A percentile compares a stretch with the other conserved stretches of the same genome.
Evolutionary conservation across 768 basidiomycete species (phyloP).

Genomic region (Suillus ampliporus): DNA sequence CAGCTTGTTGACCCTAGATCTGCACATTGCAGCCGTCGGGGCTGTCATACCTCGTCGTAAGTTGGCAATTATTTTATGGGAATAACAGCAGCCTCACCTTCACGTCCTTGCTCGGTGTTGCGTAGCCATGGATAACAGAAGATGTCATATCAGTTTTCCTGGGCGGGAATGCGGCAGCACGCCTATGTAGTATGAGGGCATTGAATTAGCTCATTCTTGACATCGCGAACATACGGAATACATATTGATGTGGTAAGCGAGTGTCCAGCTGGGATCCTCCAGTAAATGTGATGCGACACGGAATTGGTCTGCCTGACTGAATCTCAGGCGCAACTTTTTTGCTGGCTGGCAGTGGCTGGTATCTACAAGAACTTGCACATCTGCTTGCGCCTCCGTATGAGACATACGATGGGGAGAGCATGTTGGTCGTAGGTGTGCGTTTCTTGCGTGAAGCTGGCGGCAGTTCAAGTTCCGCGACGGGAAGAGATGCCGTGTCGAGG

Average conservation of each 20-base stretch:
- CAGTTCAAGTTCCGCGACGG: too few relatives aligned
- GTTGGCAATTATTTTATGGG: neutral
- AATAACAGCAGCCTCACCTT: neutral
- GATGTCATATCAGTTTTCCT: neutral
- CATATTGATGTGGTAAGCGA: neutral
- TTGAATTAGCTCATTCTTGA: neutral
- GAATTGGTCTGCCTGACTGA: neutral
- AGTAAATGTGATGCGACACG: neutral
- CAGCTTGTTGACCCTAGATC: neutral
- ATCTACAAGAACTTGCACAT: neutral
- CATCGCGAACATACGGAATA: neutral
- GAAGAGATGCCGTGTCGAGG: too few relatives aligned
- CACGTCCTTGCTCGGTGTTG: neutral
- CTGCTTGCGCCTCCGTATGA: too few relatives aligned
- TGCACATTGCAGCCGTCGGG: neutral
- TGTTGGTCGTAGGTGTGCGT: too few relatives aligned
- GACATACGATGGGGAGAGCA: neutral
- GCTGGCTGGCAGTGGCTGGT: neutral
- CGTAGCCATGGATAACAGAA: slow-evolving; percentile 14
- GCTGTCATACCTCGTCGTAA: neutral
- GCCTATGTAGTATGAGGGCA: neutral
- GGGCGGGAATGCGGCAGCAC: neutral
- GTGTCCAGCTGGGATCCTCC: neutral
- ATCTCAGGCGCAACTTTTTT: neutral
- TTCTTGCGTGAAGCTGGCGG: too few relatives aligned